A percentile compares a stretch with the other conserved stretches of the same genome.
phyloP scores from a whole-genome alignment of 139 green algal species.

The Micromonas commoda region DNA sequence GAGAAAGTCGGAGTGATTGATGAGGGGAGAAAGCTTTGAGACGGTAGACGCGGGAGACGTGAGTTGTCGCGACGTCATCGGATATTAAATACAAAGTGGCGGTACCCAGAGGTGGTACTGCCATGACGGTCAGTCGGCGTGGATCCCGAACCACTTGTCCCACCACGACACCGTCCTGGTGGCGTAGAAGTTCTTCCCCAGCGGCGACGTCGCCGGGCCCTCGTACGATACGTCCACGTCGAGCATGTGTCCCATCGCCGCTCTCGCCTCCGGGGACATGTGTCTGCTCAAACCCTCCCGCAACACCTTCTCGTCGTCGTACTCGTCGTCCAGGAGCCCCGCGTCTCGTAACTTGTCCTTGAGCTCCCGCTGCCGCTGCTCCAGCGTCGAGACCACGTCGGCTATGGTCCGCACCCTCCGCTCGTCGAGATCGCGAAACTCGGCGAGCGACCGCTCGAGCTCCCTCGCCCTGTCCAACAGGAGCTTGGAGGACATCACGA shows the following conservation, averaged over 20 bases:
- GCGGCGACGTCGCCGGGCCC: conserved; percentile 2
- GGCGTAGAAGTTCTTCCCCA: conserved; percentile 6
- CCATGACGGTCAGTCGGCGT: background rate
- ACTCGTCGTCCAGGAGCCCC: background rate
- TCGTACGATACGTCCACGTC: background rate
- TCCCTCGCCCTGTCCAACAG: background rate
- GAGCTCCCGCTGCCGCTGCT: background rate
- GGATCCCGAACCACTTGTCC: conserved; percentile 12
- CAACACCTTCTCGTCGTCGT: conserved; percentile 3
- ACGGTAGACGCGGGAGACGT: no score
- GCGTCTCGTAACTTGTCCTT: background rate
- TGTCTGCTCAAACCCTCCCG: no score
- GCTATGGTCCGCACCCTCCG: background rate
- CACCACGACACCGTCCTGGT: background rate
- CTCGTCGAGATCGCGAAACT: background rate
- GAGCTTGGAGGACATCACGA: background rate
- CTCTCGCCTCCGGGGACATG: background rate
- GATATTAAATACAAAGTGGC: no score
- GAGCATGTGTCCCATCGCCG: no score
- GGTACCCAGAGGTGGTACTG: no score
- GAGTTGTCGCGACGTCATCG: no score
- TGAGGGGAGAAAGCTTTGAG: no score
- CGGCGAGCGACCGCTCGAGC: background rate
- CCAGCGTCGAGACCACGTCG: background rate
- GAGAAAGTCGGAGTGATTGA: no score